phyloP scores from a whole-genome alignment of 179 eudicot species.

The Spergularia azorica region DNA sequence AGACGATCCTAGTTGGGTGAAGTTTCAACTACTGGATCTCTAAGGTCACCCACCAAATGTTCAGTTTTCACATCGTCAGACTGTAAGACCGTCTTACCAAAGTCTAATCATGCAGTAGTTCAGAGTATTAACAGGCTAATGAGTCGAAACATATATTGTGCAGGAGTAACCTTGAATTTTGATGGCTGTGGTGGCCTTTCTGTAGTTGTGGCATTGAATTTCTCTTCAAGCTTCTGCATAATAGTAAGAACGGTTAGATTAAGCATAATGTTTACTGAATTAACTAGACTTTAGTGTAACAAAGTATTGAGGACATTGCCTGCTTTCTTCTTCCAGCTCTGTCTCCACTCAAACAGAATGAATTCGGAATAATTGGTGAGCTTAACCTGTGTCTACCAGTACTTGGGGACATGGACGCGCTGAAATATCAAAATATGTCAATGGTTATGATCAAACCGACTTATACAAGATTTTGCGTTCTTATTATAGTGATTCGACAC shows the following conservation, averaged over 20 bases:
- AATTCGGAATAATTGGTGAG: conserved; percentile 59
- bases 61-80: no score
- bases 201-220: conserved; percentile 61
- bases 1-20: no score
- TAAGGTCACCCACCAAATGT: no score
- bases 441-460: no score
- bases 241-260: not conserved
- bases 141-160: not conserved
- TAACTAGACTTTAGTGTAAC: not conserved
- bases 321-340: conserved; percentile 78
- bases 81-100: not conserved
- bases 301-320: conserved; percentile 34
- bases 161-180: conserved; percentile 52
- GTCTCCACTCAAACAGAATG: conserved; percentile 58
- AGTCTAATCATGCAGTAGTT: not conserved
- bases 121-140: not conserved
- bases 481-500: no score
- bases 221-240: conserved; percentile 71
- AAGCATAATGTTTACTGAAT: conserved; percentile 46
- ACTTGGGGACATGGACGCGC: conserved; percentile 56
- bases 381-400: conserved; percentile 54
- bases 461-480: no score
- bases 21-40: no score
- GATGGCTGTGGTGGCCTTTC: conserved; percentile 55
- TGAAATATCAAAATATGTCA: conserved; percentile 22